Evolutionary conservation across 192 early-diverging fungal genomes (phyloP).

Genomic region (Linnemannia elongata): DNA sequence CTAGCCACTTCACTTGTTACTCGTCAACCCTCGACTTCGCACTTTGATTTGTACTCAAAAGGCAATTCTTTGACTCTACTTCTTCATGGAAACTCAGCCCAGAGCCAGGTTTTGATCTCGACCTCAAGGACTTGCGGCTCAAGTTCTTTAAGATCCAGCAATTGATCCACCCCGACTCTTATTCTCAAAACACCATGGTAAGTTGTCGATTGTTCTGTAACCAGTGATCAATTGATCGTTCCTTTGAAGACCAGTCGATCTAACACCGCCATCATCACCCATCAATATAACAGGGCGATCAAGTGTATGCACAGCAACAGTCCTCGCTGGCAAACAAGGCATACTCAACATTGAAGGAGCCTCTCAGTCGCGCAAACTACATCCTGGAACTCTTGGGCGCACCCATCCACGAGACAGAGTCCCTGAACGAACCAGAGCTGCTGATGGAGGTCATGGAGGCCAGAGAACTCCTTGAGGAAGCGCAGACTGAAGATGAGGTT

Average conservation of each 20-base stretch:
- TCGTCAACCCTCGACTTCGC: neutral
- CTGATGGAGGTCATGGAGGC: conserved; percentile 88
- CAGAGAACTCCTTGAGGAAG: conserved; percentile 82
- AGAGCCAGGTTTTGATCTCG: conserved; percentile 74
- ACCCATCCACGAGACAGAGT: conserved; percentile 73
- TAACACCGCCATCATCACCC: neutral
- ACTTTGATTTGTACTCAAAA: neutral
- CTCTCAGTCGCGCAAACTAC: conserved; percentile 85
- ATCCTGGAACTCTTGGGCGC: conserved; percentile 74
- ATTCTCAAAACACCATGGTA: conserved; percentile 71
- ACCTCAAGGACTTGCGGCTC: conserved; percentile 68
- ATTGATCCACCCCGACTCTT: conserved; percentile 89
- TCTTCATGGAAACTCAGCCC: conserved; percentile 28
- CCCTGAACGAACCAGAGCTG: conserved; percentile 74
- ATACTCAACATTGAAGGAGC: conserved; percentile 83
- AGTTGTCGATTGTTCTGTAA: neutral
- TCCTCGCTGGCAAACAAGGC: conserved; percentile 92
- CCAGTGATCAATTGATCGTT: neutral
- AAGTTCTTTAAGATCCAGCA: conserved; percentile 85
- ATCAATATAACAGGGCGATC: conserved; percentile 66
- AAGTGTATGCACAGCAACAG: conserved; percentile 74
- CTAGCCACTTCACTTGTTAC: neutral
- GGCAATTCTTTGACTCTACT: conserved; percentile 5
- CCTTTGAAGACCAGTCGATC: neutral
- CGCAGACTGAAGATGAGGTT: conserved; percentile 72